Percentiles rank a stretch among this genome's conserved stretches.
phyloP scores from a whole-genome alignment of 2,329 filamentous ascomycete genomes.

The Diaporthe longicolla region DNA sequence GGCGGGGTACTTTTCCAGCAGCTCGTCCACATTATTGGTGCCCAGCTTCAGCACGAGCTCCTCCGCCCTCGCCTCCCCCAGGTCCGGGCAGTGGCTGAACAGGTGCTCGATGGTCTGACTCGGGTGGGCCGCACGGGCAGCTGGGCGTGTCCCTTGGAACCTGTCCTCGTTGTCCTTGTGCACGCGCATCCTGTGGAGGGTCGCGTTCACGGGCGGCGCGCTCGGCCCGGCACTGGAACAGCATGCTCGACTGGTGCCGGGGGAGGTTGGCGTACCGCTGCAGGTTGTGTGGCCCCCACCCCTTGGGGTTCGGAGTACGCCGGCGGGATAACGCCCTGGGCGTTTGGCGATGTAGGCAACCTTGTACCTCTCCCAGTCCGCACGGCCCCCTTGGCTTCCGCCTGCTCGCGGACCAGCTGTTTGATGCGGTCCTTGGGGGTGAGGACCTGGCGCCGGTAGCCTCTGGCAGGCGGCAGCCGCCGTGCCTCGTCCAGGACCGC shows the following conservation, averaged over 20 bases:
- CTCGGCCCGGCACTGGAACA: conserved; percentile 9
- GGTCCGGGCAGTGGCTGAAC: conserved; percentile 11
- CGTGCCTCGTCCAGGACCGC: background rate
- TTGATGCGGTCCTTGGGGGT: background rate
- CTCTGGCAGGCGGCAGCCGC: background rate
- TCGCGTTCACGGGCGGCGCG: background rate
- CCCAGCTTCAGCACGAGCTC: background rate
- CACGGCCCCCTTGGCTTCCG: background rate
- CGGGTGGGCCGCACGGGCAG: background rate
- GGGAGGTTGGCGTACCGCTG: background rate
- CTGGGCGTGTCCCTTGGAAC: background rate
- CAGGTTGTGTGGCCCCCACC: conserved; percentile 1
- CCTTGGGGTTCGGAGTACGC: background rate
- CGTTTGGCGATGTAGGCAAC: background rate
- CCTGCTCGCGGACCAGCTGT: background rate
- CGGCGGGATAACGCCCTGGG: background rate
- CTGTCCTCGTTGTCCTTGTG: background rate
- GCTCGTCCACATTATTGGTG: background rate
- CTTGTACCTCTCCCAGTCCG: background rate
- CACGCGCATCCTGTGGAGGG: background rate
- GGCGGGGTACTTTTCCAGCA: background rate
- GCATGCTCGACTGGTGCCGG: conserved; percentile 3
- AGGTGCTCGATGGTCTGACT: conserved; percentile 4
- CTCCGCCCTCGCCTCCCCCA: background rate
- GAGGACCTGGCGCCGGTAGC: too few relatives aligned